A percentile compares a stretch with the other conserved stretches of the same genome.
These are phyloP conservation scores for Gnomoniopsis sp. DNA, from an alignment of 2,329 filamentous ascomycete species.

Conservation along the genomic window DNA sequence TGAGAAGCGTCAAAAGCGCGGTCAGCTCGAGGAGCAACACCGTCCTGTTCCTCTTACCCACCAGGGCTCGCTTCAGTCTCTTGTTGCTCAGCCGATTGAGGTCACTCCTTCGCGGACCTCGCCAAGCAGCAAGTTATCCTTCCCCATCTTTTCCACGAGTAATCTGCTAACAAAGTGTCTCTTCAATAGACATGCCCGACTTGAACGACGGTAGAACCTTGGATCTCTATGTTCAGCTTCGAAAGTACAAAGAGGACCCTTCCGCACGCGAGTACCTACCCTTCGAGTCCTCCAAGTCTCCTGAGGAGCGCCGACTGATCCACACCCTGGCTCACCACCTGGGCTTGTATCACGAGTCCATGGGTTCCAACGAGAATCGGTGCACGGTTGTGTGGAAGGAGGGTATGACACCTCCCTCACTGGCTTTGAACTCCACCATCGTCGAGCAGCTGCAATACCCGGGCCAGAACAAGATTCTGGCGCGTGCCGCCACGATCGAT, in stretches of 20 bases:
- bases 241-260: conserved; percentile 16
- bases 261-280: conserved; percentile 68
- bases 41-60: conserved; percentile 73
- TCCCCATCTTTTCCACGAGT: too few species aligned
- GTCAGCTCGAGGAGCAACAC: conserved; percentile 96
- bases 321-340: conserved; percentile 95
- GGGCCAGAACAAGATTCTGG: conserved; percentile 72
- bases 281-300: conserved; percentile 76
- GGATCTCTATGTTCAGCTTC: conserved; percentile 84
- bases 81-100: conserved; percentile 58
- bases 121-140: conserved; percentile 41
- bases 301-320: conserved; percentile 82
- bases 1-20: conserved; percentile 92
- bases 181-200: conserved; percentile 42
- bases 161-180: neutral
- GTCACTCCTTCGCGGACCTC: conserved; percentile 52
- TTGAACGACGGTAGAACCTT: conserved; percentile 87
- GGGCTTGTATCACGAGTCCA: conserved; percentile 85
- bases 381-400: conserved; percentile 19
- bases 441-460: conserved; percentile 18
- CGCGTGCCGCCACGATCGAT: conserved; percentile 94
- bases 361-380: conserved; percentile 80
- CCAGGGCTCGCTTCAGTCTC: conserved; percentile 81
- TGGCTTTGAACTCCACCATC: conserved; percentile 72
- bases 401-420: conserved; percentile 40